phyloP scores from a whole-genome alignment of 2,329 filamentous ascomycete genomes.

The Colletotrichum plurivorum region DNA sequence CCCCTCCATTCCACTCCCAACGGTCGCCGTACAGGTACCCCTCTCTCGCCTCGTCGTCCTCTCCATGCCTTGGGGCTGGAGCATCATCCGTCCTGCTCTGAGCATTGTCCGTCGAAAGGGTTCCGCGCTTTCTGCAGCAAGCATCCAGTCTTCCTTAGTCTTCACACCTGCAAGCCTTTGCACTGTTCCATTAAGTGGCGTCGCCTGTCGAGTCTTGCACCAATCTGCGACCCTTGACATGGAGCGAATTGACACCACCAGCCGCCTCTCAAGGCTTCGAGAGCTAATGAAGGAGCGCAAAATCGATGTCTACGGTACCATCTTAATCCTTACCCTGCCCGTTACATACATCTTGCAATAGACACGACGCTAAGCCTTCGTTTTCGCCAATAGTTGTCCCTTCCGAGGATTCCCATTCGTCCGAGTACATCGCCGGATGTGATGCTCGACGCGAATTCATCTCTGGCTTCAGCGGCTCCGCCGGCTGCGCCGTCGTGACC shows the following conservation, averaged over 20 bases:
- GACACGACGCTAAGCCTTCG: neutral
- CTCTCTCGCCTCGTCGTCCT: neutral
- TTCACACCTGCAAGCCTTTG: neutral
- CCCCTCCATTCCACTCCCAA: neutral
- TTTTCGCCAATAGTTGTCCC: constrained; percentile 78
- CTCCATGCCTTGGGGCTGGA: constrained; percentile 25
- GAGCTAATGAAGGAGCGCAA: constrained; percentile 89
- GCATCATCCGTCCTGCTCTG: constrained; percentile 9
- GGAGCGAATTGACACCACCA: constrained; percentile 84
- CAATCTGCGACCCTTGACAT: constrained; percentile 62
- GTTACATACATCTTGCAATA: constrained; percentile 44
- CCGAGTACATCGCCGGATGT: constrained; percentile 97
- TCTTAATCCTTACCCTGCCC: neutral
- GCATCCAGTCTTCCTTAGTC: neutral
- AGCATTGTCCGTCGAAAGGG: constrained; percentile 4
- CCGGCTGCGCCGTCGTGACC: constrained; percentile 92
- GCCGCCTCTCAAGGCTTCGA: constrained; percentile 82
- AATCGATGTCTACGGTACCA: constrained; percentile 90
- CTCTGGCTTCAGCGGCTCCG: constrained; percentile 94
- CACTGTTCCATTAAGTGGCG: constrained; percentile 6
- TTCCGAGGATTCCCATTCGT: constrained; percentile 97
- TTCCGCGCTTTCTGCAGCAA: neutral
- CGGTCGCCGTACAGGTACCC: neutral
- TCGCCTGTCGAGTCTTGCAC: constrained; percentile 13
- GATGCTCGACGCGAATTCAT: constrained; percentile 94